Evolutionary conservation across 306 rosid species (phyloP), one percentile per base, ranked within the genome.

Genomic region (Neltuma alba): DNA sequence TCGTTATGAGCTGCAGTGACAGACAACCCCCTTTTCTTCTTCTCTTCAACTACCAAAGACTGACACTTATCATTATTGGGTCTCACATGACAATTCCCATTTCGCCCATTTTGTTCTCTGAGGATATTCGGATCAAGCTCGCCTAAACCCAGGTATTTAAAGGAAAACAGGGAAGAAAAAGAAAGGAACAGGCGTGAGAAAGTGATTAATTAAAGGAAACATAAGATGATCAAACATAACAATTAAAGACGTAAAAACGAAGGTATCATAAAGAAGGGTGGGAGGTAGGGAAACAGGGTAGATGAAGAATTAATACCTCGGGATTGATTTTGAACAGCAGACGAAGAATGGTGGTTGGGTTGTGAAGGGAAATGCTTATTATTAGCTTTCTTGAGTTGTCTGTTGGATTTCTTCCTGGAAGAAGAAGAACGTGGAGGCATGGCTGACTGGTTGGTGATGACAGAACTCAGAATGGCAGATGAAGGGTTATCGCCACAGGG

Each of bases 341-440:
- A 37, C 20, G 71, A 55, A 76, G 91, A 88, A 76, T 78, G 89
- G 74, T 74, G 18, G 91, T 80, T 85, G 79, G 77, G 69, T 30
- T 7, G 34, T 20, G 15, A 23, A 42, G 80, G 71, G 50, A 74
- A 77, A 52, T 55, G 36, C 79, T 54, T 54, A 9, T 54, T 54
- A 9, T 30, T 68, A 63, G 13, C 30, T 68, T 21, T 84, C 45
- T 73, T 85, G 78, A 70, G 1, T 21, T 80, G 42, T 44, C 11
- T 68, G 60, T 90, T 65, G 13, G 74, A 3, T 68, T 64, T 83
- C 33, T 47, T 86, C 73, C 80, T 78, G 63, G 89, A 70, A 70
- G 42, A 68, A 68, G 38, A 18, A 45, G 78, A 66, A 27, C 73
- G 52, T 14, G 81, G 27, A 76, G 91, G 88, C 92, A 88, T 86